Evolutionary conservation across 1,139 yeast species (phyloP).

Genomic region (Sugiyamaella grinbergsii): DNA sequence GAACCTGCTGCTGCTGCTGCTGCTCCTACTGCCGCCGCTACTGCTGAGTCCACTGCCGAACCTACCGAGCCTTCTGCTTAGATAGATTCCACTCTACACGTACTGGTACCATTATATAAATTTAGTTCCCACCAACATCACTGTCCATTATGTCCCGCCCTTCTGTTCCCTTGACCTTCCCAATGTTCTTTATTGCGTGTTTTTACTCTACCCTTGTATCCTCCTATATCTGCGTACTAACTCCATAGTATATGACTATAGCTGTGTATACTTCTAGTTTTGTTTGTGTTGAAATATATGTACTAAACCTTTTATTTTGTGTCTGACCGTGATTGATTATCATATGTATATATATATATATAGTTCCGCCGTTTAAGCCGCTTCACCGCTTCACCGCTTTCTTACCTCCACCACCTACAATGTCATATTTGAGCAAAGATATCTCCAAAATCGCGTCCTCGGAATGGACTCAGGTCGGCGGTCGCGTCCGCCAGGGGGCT

Average conservation of each 20-base stretch:
- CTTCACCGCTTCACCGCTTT: constrained; percentile 7
- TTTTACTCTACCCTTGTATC: constrained; percentile 5
- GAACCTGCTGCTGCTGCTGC: constrained; percentile 25
- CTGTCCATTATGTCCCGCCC: background rate
- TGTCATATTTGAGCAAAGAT: constrained; percentile 15
- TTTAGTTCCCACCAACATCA: background rate
- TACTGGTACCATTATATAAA: background rate
- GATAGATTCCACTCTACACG: background rate
- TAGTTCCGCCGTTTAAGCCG: constrained; percentile 10
- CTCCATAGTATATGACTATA: constrained; percentile 3
- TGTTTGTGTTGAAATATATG: constrained; percentile 14
- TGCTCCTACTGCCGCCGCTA: constrained; percentile 23
- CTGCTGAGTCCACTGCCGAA: constrained; percentile 25
- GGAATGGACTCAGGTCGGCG: constrained; percentile 10
- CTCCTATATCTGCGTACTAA: constrained; percentile 1
- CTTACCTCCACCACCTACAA: background rate
- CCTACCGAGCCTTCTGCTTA: constrained; percentile 23
- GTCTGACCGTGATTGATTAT: no score
- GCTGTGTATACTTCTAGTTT: constrained; percentile 16
- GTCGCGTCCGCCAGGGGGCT: constrained; percentile 3
- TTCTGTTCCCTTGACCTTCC: background rate
- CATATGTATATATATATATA: no score
- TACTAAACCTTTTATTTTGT: constrained; percentile 2
- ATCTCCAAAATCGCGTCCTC: constrained; percentile 12
- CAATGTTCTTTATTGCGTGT: constrained; percentile 11